Evolutionary conservation across 225 moss, liverwort and hornwort genomes (phyloP).

Genomic region (Neckera pumila): DNA sequence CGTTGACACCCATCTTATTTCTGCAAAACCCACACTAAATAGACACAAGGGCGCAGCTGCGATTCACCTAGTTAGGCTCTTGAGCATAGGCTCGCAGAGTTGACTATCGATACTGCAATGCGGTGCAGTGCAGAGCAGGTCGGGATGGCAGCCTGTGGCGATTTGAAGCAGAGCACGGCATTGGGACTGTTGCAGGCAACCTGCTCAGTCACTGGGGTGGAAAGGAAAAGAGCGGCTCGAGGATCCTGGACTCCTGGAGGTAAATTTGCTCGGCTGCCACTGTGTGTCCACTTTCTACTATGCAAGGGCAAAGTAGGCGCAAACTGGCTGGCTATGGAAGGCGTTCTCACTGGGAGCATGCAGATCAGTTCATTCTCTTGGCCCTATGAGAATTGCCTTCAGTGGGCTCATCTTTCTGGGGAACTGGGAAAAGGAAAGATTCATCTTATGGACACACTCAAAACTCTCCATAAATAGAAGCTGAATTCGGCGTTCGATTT

Average conservation of each 20-base stretch:
- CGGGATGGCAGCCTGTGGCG: not conserved
- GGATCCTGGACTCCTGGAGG: not conserved
- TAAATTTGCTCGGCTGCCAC: constrained; percentile 9
- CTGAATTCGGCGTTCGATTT: not conserved
- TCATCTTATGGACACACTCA: not conserved
- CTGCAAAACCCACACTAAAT: not conserved
- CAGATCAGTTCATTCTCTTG: not conserved
- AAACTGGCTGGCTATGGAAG: not conserved
- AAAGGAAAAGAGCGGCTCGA: not conserved
- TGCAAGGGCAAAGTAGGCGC: not conserved
- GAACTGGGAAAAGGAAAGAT: not conserved
- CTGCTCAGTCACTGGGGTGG: not conserved
- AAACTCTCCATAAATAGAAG: not conserved
- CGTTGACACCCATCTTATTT: not conserved
- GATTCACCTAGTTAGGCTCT: not conserved
- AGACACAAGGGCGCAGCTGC: not conserved
- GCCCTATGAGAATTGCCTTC: not conserved
- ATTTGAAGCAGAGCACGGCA: not conserved
- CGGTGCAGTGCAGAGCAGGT: not conserved
- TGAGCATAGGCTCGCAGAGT: not conserved
- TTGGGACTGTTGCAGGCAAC: not conserved
- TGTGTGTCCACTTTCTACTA: not conserved
- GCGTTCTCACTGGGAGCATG: not conserved
- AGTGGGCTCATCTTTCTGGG: not conserved
- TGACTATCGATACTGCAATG: not conserved